Percentiles rank a stretch among this genome's conserved stretches.
phyloP scores from a whole-genome alignment of 805 yeast species.

The Monosporozyma aerobia region DNA sequence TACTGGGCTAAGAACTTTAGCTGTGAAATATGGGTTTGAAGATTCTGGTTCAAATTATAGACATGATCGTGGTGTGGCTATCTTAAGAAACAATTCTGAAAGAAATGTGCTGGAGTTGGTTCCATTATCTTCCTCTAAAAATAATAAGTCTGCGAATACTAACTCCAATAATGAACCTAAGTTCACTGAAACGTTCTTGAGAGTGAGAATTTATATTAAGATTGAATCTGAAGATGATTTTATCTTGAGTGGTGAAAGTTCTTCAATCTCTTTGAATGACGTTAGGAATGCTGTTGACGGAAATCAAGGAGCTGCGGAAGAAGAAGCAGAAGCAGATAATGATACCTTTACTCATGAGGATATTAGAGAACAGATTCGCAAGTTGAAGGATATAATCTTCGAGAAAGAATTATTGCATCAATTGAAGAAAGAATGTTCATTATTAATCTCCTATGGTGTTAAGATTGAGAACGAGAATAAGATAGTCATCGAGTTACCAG shows the following conservation, averaged over 20 bases:
- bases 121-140: conserved; percentile 13
- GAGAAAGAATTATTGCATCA: conserved; percentile 85
- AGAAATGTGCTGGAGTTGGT: conserved; percentile 34
- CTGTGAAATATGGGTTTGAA: conserved; percentile 82
- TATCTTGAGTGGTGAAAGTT: conserved; percentile 50
- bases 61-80: conserved; percentile 65
- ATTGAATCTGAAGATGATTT: conserved; percentile 44
- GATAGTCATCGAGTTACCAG: conserved; percentile 54
- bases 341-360: conserved; percentile 21
- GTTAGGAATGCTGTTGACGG: neutral
- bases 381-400: conserved; percentile 66
- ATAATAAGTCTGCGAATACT: neutral
- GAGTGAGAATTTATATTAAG: conserved; percentile 51
- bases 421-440: conserved; percentile 64
- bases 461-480: conserved; percentile 52
- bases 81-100: conserved; percentile 42
- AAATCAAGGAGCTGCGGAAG: too few relatives aligned
- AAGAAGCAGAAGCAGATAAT: neutral
- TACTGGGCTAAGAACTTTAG: conserved; percentile 45
- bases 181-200: conserved; percentile 36
- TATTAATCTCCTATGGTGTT: conserved; percentile 60
- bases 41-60: conserved; percentile 77
- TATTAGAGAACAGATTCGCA: conserved; percentile 49
- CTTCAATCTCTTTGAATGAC: conserved; percentile 2
- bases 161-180: conserved; percentile 16